A percentile compares a stretch with the other conserved stretches of the same genome.
These are phyloP conservation scores for Coemansia sp. DNA, from an alignment of 192 early-diverging fungal species.

Conservation along the genomic window DNA sequence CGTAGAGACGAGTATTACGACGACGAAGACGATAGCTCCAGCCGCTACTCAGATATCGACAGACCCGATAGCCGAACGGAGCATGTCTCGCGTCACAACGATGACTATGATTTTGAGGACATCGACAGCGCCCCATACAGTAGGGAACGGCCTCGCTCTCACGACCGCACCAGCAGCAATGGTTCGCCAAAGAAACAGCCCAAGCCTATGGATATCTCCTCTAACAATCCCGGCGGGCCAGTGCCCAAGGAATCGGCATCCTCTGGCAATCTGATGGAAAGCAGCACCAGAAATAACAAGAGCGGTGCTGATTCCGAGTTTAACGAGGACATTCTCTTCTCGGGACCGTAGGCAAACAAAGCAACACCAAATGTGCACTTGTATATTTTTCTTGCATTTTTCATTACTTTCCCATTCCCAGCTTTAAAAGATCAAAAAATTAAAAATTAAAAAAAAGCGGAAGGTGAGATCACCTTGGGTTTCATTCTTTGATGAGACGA, in stretches of 20 bases:
- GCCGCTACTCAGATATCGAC: neutral
- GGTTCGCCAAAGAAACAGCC: neutral
- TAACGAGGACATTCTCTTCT: slow-evolving; percentile 22
- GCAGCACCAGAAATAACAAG: neutral
- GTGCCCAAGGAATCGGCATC: neutral
- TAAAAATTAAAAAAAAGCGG: no score
- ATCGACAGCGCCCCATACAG: neutral
- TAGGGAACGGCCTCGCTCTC: neutral
- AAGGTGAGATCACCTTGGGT: no score
- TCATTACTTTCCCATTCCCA: neutral
- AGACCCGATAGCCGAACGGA: neutral
- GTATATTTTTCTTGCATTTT: slow-evolving; percentile 4
- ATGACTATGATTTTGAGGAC: neutral
- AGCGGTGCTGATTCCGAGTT: neutral
- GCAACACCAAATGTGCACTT: neutral
- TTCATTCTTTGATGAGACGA: no score
- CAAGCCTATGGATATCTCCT: neutral
- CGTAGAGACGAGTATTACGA: neutral
- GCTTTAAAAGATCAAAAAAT: no score
- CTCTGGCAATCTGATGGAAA: neutral
- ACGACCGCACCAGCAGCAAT: neutral
- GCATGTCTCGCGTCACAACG: neutral
- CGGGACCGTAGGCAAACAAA: slow-evolving; percentile 7
- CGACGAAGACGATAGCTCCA: neutral
- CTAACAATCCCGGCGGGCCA: neutral